Evolutionary conservation across 129 eudicot species (phyloP), one percentile per base, ranked within the genome.

Genomic region (Tanacetum coccineum): DNA sequence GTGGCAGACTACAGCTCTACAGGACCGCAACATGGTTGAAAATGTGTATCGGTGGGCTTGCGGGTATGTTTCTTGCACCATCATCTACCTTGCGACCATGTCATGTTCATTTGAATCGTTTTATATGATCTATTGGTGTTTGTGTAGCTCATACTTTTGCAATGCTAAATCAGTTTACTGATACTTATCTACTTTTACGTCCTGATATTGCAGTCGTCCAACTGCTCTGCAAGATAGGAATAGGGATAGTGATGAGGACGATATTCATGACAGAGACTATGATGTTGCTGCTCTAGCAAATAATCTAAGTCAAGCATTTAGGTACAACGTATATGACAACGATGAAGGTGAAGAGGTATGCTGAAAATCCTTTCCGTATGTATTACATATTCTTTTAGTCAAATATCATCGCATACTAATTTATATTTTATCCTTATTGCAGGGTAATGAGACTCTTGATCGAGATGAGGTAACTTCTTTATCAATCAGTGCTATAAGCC

Each of bases 31-130:
- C 64, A 64, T 77, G 74, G 68, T 84, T 14, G 96, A 86, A 69
- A 93, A 93, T 74, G 98, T 93, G 26, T 86, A 93, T 59, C 84
- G 96, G 7, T 93, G 98, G 98, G 86, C 89, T 82, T 93, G 98
- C 51, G 98, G 98, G 98, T 86, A 80, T 55, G 88, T 44, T 54
- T 78, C 60, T 77, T 58, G 15, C 39, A 30, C 25, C 20, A 68
- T 74, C 20, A 68, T 74, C 14, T 59, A 25, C 22, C 51, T 49
- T 49, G 19, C 54, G 1, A 0, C 54, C 54, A 49, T 14, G 54
- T 49, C 19, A 49, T 49, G 17, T 4, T 15, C 12, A 48, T 48
- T 46, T 0, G 3, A 48, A 13, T 11, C 15, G 22, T 49, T 36
- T 62, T 20, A 32, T n/a, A 39, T 45, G 19, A 59, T 9, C 0